phyloP scores from a whole-genome alignment of 805 yeast genomes.

The Phaffomyces thermotolerans region DNA sequence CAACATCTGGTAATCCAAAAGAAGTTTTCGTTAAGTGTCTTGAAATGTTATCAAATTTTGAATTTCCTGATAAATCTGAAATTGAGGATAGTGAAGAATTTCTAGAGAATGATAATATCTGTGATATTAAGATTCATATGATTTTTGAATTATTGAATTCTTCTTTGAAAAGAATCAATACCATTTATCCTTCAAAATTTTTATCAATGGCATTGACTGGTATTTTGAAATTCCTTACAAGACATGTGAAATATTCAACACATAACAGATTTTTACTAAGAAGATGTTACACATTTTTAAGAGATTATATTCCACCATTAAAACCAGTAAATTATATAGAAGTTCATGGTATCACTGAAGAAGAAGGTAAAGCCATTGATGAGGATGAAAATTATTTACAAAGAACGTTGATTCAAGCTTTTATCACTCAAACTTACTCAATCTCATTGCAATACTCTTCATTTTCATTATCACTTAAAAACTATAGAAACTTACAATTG shows the following conservation, averaged over 20 bases:
- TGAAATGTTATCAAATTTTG: slow-evolving; percentile 47
- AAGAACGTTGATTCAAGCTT: slow-evolving; percentile 54
- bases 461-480: slow-evolving; percentile 25
- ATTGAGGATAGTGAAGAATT: slow-evolving; percentile 1
- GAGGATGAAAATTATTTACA: slow-evolving; percentile 58
- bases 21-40: slow-evolving; percentile 67
- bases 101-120: slow-evolving; percentile 9
- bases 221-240: slow-evolving; percentile 42
- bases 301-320: slow-evolving; percentile 47
- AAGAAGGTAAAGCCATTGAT: slow-evolving; percentile 34
- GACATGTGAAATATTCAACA: slow-evolving; percentile 29
- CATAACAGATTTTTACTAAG: slow-evolving; percentile 43
- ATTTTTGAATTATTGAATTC: slow-evolving; percentile 57
- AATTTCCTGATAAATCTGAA: slow-evolving; percentile 1
- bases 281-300: slow-evolving; percentile 55
- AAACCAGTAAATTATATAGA: slow-evolving; percentile 34
- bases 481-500: slow-evolving; percentile 16
- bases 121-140: slow-evolving; percentile 50
- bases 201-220: slow-evolving; percentile 61
- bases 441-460: slow-evolving; percentile 26
- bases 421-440: slow-evolving; percentile 47
- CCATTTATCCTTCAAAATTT: slow-evolving; percentile 75
- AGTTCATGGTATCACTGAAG: slow-evolving; percentile 22
- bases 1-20: slow-evolving; percentile 70
- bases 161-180: slow-evolving; percentile 52